Base-by-base conservation (phyloP, 1,284 basidiomycete species). In the Malassezia globosa region DNA sequence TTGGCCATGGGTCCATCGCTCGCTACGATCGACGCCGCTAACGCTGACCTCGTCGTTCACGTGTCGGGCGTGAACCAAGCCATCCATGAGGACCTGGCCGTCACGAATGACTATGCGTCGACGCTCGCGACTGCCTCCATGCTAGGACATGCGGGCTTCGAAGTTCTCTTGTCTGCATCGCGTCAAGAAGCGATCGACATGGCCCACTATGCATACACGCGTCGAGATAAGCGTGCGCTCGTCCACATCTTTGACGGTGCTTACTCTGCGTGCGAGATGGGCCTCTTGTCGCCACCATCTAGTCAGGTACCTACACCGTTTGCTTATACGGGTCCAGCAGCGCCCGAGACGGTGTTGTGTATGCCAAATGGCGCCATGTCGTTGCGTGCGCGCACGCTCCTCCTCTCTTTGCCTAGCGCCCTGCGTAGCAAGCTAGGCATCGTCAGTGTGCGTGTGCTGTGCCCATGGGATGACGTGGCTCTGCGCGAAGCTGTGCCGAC, bases 301-400 rank as follows among this genome's bases (percentile, higher is more conserved):
- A 89, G 89, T 64, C 88, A 45, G 76, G 81, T 37, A 87, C 55
- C 90, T 64, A 54, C 54, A 39, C 61, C 61, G 40, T 68, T 69
- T 47, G 45, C 55, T 46, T 71, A 69, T 57, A 60, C 58, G 33
- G 68, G 68, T 38, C 60, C 68, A 22, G 44, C 58, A 22, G 42
- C 57, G 44, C 64, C 68, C 26, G 51, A 47, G 37, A 58, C 62
- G 2, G 60, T 66, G 24, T 58, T 71, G 21, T 57, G 69, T 26
- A 55, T 71, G 23, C 65, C 68, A 40, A 68, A 63, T 49, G 60
- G 65, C 46, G 56, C 64, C 21, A 58, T 59, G 51, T 59, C 62
- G 48, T 51, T 55, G 45, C 57, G 58, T 35, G 66, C 65, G 25
- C 56, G 56, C 29, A 59, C 64, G 21, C 52, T 66, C n/a, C 55